Evolutionary conservation across 129 eudicot species (phyloP), one percentile per base, ranked within the genome.

Genomic region (Centaurea solstitialis): DNA sequence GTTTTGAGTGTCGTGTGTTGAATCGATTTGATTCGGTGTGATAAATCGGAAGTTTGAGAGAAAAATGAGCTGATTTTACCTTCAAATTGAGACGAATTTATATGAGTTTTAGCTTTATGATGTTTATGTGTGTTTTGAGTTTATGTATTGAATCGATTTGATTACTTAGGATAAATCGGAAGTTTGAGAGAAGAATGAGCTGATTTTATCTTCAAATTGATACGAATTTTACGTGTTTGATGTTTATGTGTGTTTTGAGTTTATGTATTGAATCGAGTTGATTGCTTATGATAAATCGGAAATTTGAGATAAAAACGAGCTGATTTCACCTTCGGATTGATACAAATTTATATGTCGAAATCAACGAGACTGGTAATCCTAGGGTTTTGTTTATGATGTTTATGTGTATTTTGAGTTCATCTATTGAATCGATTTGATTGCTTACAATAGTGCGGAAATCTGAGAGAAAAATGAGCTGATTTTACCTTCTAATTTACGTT

Each of bases 291-390:
- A 37, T 37, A 38, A 38, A 53, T 59, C 61, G 1, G 20, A 0
- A 79, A 38, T 35, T 9, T 7, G 23, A 24, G 35, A 5, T 50
- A 23, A 30, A 17, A 28, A 35, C 37, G 7, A 0, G 22, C 61
- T 76, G 21, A 0, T 41, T 72, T 11, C 22, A 28, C 76, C n/a
- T 24, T 17, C 21, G 17, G 5, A 1, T 15, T 53, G 64, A 53
- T 53, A 4, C 8, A 21, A 53, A 5, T 53, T 53, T 53, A n/a
- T 53, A 11, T 4, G 88, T 95, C 7, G 95, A 89, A 87, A 95
- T 95, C 77, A 95, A 95, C 75, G 97, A 92, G 74, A 90, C 98
- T 9, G 98, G 98, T 92, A 85, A 12, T 21, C 18, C 77, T 83
- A 74, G 76, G 72, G 38, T 68, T 83, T 72, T 22, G 12, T 38